Conservation (phyloP, 352 stramenopile genomes). For the Phytophthora palmivora region DNA sequence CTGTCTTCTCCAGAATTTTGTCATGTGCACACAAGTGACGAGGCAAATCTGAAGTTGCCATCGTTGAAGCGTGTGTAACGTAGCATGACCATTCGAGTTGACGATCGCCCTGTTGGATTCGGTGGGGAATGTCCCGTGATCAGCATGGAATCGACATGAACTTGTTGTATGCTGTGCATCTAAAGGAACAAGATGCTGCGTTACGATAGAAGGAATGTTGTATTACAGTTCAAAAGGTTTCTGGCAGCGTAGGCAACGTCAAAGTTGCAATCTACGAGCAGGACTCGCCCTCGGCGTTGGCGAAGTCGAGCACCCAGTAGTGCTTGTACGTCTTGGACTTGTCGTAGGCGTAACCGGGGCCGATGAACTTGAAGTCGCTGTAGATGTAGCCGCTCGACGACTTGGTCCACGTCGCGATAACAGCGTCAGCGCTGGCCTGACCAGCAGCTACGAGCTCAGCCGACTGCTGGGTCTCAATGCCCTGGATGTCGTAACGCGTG, state of each 20-base stretch:
- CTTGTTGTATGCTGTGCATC: too few relatives aligned
- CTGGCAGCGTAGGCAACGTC: neutral
- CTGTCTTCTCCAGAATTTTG: slow-evolving; percentile 20
- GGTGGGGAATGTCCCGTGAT: slow-evolving; percentile 1
- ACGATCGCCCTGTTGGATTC: slow-evolving; percentile 16
- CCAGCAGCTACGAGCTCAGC: slow-evolving; percentile 54
- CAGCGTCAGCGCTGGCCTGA: slow-evolving; percentile 30
- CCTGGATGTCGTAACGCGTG: slow-evolving; percentile 30
- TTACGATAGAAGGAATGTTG: neutral
- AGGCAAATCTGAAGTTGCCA: slow-evolving; percentile 26
- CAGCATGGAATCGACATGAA: neutral
- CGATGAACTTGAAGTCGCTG: slow-evolving; percentile 37
- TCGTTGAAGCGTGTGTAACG: slow-evolving; percentile 24
- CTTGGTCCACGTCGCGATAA: slow-evolving; percentile 52
- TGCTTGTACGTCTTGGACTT: slow-evolving; percentile 34
- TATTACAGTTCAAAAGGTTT: slow-evolving; percentile 2
- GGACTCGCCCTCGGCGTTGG: slow-evolving; percentile 18
- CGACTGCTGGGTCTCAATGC: slow-evolving; percentile 26
- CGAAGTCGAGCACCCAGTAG: slow-evolving; percentile 44
- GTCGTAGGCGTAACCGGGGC: slow-evolving; percentile 36
- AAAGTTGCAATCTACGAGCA: slow-evolving; percentile 18
- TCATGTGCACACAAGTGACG: slow-evolving; percentile 21
- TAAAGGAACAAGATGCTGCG: neutral
- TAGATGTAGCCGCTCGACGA: slow-evolving; percentile 43
- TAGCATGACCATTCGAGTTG: slow-evolving; percentile 8